Conservation (phyloP, 1,284 basidiomycete species). For the Agroathelia rolfsii region DNA sequence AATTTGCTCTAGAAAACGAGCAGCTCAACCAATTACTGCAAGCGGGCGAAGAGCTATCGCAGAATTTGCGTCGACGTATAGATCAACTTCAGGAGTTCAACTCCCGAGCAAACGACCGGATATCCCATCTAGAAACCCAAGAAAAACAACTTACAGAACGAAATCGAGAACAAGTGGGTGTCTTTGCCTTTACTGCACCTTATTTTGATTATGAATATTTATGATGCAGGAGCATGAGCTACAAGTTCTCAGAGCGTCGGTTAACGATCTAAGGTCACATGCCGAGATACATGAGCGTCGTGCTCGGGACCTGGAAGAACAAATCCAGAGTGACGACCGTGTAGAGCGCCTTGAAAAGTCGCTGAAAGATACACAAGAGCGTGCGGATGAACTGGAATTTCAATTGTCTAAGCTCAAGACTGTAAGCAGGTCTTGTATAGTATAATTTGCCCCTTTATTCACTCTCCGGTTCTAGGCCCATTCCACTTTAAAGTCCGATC, state of each 20-base stretch:
- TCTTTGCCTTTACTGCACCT: too few relatives aligned
- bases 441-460: constrained; percentile 6
- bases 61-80: too few relatives aligned
- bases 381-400: constrained; percentile 71
- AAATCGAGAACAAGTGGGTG: constrained; percentile 49
- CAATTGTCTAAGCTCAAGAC: constrained; percentile 69
- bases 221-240: constrained; percentile 56
- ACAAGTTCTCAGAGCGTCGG: constrained; percentile 43
- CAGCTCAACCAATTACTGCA: constrained; percentile 16
- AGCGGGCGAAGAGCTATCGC: too few relatives aligned
- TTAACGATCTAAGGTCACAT: constrained; percentile 43
- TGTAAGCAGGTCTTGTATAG: constrained; percentile 27
- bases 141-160: constrained; percentile 50
- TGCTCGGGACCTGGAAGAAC: constrained; percentile 65
- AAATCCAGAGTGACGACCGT: constrained; percentile 72
- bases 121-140: constrained; percentile 32
- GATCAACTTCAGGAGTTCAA: constrained; percentile 33
- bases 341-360: constrained; percentile 62
- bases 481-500: constrained; percentile 45
- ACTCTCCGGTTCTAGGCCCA: constrained; percentile 34
- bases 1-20: constrained; percentile 13
- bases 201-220: too few relatives aligned
- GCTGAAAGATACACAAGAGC: constrained; percentile 67
- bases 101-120: constrained; percentile 25
- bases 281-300: constrained; percentile 44